These are phyloP conservation scores for Umbelopsis sp. DNA, from an alignment of 192 early-diverging fungal species.

Conservation along the genomic window DNA sequence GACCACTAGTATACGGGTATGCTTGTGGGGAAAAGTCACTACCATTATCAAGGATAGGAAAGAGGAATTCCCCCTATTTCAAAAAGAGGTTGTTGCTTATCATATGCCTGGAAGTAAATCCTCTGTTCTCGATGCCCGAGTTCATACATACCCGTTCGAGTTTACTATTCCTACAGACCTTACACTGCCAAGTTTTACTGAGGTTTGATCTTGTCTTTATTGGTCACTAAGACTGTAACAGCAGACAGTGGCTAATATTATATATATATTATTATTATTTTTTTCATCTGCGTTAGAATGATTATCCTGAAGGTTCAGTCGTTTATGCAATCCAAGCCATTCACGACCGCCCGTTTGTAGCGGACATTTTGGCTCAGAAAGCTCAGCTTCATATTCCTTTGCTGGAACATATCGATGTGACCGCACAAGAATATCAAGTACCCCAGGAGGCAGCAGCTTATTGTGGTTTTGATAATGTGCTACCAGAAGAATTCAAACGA, in stretches of 20 bases:
- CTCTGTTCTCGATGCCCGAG: background rate
- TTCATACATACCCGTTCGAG: conserved; percentile 8
- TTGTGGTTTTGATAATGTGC: background rate
- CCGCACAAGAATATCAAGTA: background rate
- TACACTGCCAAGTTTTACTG: conserved; percentile 7
- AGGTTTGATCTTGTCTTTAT: background rate
- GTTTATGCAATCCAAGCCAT: conserved; percentile 13
- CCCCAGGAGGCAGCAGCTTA: background rate
- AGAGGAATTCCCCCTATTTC: conserved; percentile 10
- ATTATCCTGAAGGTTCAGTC: conserved; percentile 7
- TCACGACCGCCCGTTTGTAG: conserved; percentile 17
- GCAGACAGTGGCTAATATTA: background rate
- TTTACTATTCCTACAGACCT: conserved; percentile 1
- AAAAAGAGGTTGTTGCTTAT: conserved; percentile 4
- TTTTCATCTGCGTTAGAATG: background rate
- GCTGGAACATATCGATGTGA: conserved; percentile 13
- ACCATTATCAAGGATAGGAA: conserved; percentile 12
- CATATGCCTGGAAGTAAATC: conserved; percentile 4
- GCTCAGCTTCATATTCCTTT: conserved; percentile 17
- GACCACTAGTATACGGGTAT: background rate
- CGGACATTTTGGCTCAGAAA: conserved; percentile 11
- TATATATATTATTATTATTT: background rate
- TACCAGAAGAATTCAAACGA: background rate
- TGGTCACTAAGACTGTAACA: background rate
- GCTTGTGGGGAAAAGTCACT: conserved; percentile 8